These are phyloP conservation scores for Circinella umbellata DNA, from an alignment of 371 early-diverging fungal genomes.

Conservation along the genomic window DNA sequence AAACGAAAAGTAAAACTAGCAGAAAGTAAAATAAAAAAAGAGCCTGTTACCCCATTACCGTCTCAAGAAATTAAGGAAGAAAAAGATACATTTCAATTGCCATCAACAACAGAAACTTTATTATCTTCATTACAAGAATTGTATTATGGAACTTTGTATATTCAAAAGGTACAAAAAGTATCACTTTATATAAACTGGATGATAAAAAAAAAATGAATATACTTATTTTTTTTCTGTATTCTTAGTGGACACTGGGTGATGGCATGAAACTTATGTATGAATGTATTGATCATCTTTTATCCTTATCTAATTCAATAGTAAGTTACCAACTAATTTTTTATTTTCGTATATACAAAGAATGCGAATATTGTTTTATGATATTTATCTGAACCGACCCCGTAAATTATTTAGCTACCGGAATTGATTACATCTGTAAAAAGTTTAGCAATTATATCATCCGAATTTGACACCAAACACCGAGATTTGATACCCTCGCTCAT, in stretches of 20 bases:
- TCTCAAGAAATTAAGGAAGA: not conserved
- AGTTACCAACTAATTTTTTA: not conserved
- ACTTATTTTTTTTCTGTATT: not conserved
- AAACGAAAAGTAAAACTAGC: not conserved
- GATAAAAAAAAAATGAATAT: not conserved
- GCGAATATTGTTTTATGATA: too few relatives aligned
- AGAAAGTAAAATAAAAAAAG: not conserved
- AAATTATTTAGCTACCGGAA: not conserved
- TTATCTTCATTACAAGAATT: conserved; percentile 6
- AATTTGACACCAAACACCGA: conserved; percentile 12
- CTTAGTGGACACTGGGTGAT: conserved; percentile 10
- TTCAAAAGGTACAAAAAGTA: conserved; percentile 5
- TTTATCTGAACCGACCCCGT: too few relatives aligned
- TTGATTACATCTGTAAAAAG: not conserved
- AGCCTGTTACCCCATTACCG: not conserved
- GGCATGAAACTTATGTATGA: conserved; percentile 11
- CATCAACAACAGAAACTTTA: not conserved
- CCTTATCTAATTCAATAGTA: not conserved
- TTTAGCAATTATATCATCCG: not conserved
- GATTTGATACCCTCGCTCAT: conserved; percentile 1
- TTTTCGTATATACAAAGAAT: too few relatives aligned
- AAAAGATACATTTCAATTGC: not conserved
- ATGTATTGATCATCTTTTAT: conserved; percentile 1
- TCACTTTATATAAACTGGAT: not conserved
- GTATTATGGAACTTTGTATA: conserved; percentile 9